These are phyloP conservation scores for Akebia trifoliata DNA, from an alignment of 164 flowering plant species.

Conservation along the genomic window DNA sequence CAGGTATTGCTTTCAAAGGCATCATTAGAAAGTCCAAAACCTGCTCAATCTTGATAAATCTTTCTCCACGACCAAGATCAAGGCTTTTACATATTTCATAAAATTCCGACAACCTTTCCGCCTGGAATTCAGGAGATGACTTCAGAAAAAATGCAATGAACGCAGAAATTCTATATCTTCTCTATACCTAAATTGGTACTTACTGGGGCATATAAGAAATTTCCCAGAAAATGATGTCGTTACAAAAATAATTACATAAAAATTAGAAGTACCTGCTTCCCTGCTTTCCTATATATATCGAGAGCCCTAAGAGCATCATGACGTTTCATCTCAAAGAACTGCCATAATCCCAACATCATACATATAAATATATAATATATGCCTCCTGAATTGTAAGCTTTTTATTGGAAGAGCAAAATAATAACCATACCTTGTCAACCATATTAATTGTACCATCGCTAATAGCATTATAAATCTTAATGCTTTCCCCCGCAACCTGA, in stretches of 20 bases:
- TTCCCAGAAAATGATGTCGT: too few relatives aligned
- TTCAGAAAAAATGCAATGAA: not conserved
- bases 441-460: slow-evolving; percentile 81
- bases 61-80: slow-evolving; percentile 91
- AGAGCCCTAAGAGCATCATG: slow-evolving; percentile 78
- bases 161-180: too few relatives aligned
- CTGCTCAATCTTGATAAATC: slow-evolving; percentile 91
- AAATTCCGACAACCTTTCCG: slow-evolving; percentile 83
- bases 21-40: slow-evolving; percentile 27
- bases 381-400: not conserved
- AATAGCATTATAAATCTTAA: slow-evolving; percentile 79
- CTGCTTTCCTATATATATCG: slow-evolving; percentile 81
- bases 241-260: not conserved
- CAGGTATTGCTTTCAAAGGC: not conserved
- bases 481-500: slow-evolving; percentile 93
- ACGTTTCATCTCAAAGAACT: slow-evolving; percentile 99
- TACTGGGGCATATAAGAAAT: not conserved
- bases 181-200: not conserved
- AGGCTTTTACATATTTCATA: slow-evolving; percentile 87
- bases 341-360: slow-evolving; percentile 17
- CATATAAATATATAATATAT: not conserved
- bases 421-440: slow-evolving; percentile 84
- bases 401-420: not conserved
- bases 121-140: slow-evolving; percentile 39
- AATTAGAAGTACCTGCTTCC: slow-evolving; percentile 59